Percentiles rank a stretch among this genome's conserved stretches.
Evolutionary conservation across 257 asterid species (phyloP).

Genomic region (Coffea eugenioides): DNA sequence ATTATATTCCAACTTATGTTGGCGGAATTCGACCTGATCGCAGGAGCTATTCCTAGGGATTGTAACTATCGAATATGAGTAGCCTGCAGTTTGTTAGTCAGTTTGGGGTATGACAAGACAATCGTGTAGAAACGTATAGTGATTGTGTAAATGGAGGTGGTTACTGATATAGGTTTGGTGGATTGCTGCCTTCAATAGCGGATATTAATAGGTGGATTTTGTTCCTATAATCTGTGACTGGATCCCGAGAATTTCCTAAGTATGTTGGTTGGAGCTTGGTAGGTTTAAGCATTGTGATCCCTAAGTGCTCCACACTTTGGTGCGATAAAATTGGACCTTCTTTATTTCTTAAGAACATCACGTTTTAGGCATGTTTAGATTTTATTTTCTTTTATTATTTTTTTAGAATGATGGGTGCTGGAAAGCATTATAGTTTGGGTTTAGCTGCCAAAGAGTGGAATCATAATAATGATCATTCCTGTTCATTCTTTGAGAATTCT

Average conservation of each 20-base stretch:
- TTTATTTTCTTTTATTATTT: neutral
- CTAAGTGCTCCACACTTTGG: neutral
- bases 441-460: neutral
- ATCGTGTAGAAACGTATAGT: neutral
- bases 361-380: neutral
- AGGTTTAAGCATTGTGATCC: neutral
- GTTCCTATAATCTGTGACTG: neutral
- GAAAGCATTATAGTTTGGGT: neutral
- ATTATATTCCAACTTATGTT: neutral
- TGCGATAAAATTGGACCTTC: neutral
- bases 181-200: no score
- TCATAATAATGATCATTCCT: neutral
- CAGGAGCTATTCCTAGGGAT: neutral
- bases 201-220: neutral
- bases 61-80: neutral
- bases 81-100: neutral
- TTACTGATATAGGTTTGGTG: neutral
- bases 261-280: neutral
- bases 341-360: neutral
- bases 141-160: neutral
- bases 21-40: neutral
- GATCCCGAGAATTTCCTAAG: neutral
- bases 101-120: neutral
- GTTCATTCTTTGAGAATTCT: neutral
- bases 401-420: neutral